Conservation (phyloP, 106 monocot species). For the Apostasia ramifera region DNA sequence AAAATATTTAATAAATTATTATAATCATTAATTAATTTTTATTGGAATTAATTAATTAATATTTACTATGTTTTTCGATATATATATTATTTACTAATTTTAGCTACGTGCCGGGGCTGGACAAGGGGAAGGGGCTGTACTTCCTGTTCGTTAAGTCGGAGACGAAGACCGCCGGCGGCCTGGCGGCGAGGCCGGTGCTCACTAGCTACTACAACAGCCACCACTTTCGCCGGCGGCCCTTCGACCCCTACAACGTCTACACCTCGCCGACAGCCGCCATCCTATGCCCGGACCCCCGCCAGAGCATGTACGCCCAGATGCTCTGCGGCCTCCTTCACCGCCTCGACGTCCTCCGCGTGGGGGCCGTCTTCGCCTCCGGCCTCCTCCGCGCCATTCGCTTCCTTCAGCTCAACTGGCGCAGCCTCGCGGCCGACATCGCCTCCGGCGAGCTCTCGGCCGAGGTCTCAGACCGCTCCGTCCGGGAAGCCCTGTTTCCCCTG, state of each 20-base stretch:
- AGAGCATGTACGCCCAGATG: conserved; percentile 69
- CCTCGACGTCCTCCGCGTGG: conserved; percentile 41
- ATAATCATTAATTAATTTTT: too few species aligned
- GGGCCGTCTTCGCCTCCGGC: conserved; percentile 62
- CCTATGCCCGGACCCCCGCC: conserved; percentile 56
- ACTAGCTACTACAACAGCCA: conserved; percentile 82
- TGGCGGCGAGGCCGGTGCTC: conserved; percentile 59
- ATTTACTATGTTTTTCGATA: neutral
- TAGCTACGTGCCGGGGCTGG: conserved; percentile 54
- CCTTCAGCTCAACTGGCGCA: conserved; percentile 48
- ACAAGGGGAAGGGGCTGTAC: conserved; percentile 76
- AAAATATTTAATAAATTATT: too few species aligned
- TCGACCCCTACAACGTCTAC: conserved; percentile 57
- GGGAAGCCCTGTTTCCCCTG: neutral
- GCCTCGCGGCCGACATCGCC: too few species aligned
- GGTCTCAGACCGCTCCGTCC: conserved; percentile 9
- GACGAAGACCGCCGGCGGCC: conserved; percentile 58
- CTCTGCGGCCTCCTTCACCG: conserved; percentile 52
- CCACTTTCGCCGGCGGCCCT: conserved; percentile 41
- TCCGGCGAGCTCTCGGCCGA: conserved; percentile 4
- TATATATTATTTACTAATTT: neutral
- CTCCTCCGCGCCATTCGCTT: conserved; percentile 65
- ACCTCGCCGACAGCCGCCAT: conserved; percentile 52
- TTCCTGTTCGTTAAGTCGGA: conserved; percentile 70
- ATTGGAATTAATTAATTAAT: neutral